A percentile compares a stretch with the other conserved stretches of the same genome.
phyloP scores from a whole-genome alignment of 257 asterid genomes.

The Orobanche coerulescens region DNA sequence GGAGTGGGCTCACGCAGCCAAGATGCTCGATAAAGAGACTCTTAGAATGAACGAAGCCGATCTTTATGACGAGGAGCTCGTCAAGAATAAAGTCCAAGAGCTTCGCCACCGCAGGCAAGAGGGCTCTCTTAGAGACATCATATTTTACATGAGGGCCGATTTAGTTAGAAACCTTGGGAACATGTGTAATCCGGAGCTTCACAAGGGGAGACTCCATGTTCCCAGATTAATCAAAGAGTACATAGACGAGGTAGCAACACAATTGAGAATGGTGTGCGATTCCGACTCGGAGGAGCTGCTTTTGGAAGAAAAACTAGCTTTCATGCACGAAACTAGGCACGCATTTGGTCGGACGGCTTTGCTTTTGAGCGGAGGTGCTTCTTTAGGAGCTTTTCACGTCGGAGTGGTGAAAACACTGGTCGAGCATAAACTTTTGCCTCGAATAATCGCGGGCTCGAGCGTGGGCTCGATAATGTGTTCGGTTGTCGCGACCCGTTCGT shows the following conservation, averaged over 20 bases:
- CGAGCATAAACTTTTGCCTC: conserved; percentile 81
- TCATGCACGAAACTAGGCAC: conserved; percentile 94
- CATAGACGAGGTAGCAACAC: conserved; percentile 85
- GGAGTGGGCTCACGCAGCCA: conserved; percentile 98
- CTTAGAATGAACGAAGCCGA: conserved; percentile 61
- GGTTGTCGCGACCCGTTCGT: conserved; percentile 78
- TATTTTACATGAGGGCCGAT: conserved; percentile 90
- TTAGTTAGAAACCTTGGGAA: conserved; percentile 80
- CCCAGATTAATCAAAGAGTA: conserved; percentile 87
- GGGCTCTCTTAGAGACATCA: conserved; percentile 81
- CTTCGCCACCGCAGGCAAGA: conserved; percentile 80
- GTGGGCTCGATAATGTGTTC: conserved; percentile 93
- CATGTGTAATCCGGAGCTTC: conserved; percentile 95
- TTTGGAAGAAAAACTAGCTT: conserved; percentile 87
- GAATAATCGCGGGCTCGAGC: conserved; percentile 93
- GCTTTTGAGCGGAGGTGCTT: conserved; percentile 93
- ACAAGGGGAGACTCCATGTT: conserved; percentile 78
- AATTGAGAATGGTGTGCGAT: conserved; percentile 83
- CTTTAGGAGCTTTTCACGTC: conserved; percentile 87
- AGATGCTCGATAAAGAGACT: conserved; percentile 79
- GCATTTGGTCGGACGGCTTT: conserved; percentile 94
- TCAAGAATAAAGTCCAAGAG: conserved; percentile 73
- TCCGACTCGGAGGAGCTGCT: conserved; percentile 84
- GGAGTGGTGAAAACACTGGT: conserved; percentile 90
- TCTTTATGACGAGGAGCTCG: conserved; percentile 85